Conservation (phyloP, 208 protist species). For the Leishmania guyanensis region DNA sequence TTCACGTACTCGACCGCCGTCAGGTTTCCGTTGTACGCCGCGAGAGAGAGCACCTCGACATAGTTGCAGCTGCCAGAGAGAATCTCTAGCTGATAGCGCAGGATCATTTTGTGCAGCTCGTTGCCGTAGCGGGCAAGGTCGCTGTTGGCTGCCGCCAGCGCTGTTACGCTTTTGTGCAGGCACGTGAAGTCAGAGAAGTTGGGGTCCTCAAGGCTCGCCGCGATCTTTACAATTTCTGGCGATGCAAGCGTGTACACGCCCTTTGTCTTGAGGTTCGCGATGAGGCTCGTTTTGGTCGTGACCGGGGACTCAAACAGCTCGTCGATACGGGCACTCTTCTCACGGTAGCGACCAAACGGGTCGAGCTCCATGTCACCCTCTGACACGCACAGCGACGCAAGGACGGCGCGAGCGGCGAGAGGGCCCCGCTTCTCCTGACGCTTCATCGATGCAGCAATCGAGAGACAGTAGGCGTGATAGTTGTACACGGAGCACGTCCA, state of each 20-base stretch:
- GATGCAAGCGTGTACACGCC: slow-evolving; percentile 19
- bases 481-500: slow-evolving; percentile 63
- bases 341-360: slow-evolving; percentile 48
- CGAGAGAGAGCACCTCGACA: slow-evolving; percentile 50
- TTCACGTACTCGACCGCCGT: slow-evolving; percentile 61
- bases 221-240: slow-evolving; percentile 22
- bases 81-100: slow-evolving; percentile 62
- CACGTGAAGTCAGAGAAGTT: slow-evolving; percentile 31
- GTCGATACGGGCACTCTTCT: slow-evolving; percentile 53
- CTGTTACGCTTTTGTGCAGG: slow-evolving; percentile 31
- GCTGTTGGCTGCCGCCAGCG: slow-evolving; percentile 24
- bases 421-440: slow-evolving; percentile 29
- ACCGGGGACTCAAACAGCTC: slow-evolving; percentile 56
- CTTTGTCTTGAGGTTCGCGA: slow-evolving; percentile 35
- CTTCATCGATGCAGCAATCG: slow-evolving; percentile 45
- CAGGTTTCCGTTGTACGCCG: slow-evolving; percentile 37
- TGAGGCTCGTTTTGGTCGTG: slow-evolving; percentile 37
- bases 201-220: slow-evolving; percentile 26
- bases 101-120: slow-evolving; percentile 41
- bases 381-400: slow-evolving; percentile 64
- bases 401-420: slow-evolving; percentile 56
- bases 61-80: slow-evolving; percentile 48
- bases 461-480: slow-evolving; percentile 79
- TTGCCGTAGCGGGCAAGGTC: slow-evolving; percentile 30
- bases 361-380: slow-evolving; percentile 52